Evolutionary conservation across 164 flowering plant genomes (phyloP).

Genomic region (Vitis rotundifolia): DNA sequence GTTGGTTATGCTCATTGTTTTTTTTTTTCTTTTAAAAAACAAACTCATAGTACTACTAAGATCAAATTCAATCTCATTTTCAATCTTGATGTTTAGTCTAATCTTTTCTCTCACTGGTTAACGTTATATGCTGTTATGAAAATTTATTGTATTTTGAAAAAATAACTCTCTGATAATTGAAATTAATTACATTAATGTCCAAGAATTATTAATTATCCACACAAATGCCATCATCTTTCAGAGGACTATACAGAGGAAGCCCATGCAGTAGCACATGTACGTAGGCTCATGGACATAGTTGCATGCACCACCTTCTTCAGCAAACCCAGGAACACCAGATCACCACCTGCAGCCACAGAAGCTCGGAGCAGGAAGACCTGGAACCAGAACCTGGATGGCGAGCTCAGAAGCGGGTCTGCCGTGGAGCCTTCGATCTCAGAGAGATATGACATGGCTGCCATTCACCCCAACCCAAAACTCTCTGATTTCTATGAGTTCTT

Average conservation of each 20-base stretch:
- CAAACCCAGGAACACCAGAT: slow-evolving; percentile 34
- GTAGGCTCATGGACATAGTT: slow-evolving; percentile 84
- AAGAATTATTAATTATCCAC: slow-evolving; percentile 13
- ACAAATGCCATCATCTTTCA: slow-evolving; percentile 31
- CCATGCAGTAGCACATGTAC: slow-evolving; percentile 71
- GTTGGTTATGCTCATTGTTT: too few relatives aligned
- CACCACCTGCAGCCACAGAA: slow-evolving; percentile 24
- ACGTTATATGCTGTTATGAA: too few relatives aligned
- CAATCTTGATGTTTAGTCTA: background rate
- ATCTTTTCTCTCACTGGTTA: background rate
- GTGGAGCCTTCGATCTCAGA: slow-evolving; percentile 37
- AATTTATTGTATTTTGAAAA: too few relatives aligned
- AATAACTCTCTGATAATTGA: background rate
- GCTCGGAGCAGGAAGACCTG: slow-evolving; percentile 38
- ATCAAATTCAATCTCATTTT: too few relatives aligned
- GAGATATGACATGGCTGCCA: slow-evolving; percentile 66
- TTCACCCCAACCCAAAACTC: slow-evolving; percentile 85
- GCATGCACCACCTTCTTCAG: slow-evolving; percentile 84
- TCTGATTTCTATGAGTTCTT: slow-evolving; percentile 93
- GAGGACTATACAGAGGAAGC: slow-evolving; percentile 76
- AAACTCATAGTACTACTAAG: too few relatives aligned
- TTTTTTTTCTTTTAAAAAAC: too few relatives aligned
- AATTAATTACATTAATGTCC: background rate
- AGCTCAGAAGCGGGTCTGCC: slow-evolving; percentile 8
- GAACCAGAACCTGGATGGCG: slow-evolving; percentile 31